phyloP scores from a whole-genome alignment of 805 yeast species.

The Metschnikowia cubensis region DNA sequence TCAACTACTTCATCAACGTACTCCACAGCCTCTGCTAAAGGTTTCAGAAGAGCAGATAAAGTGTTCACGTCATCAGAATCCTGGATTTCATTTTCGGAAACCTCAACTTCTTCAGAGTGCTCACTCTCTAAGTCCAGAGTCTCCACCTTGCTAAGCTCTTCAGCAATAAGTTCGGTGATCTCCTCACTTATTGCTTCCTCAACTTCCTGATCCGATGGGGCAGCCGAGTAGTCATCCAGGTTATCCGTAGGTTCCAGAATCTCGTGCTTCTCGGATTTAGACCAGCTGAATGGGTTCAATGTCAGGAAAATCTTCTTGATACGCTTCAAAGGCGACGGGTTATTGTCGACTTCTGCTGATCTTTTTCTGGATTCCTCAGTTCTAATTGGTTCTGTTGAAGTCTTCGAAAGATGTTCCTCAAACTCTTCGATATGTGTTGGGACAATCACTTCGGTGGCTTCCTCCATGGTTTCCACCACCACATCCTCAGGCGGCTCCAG shows the following conservation, averaged over 20 bases:
- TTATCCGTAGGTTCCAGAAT: background rate
- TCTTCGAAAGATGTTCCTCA: conserved; percentile 4
- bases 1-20: background rate
- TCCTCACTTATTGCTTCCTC: background rate
- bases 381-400: background rate
- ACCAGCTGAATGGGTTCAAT: conserved; percentile 14
- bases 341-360: conserved; percentile 1
- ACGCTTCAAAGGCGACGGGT: conserved; percentile 11
- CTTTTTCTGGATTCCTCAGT: conserved; percentile 2
- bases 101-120: background rate
- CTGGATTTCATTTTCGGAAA: background rate
- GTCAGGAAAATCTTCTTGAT: conserved; percentile 6
- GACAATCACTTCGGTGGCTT: conserved; percentile 4
- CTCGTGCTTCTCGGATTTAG: background rate
- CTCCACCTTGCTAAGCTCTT: background rate
- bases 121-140: background rate
- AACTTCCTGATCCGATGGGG: background rate
- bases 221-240: background rate
- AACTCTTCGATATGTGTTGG: conserved; percentile 14
- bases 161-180: background rate
- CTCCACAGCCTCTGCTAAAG: background rate
- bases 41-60: background rate
- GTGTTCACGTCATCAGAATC: background rate
- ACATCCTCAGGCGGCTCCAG: conserved; percentile 4
- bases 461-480: conserved; percentile 10